Evolutionary conservation across 495 filamentous ascomycete genomes (phyloP), one percentile per base, ranked within the genome.

Genomic region (Zalerion maritima): DNA sequence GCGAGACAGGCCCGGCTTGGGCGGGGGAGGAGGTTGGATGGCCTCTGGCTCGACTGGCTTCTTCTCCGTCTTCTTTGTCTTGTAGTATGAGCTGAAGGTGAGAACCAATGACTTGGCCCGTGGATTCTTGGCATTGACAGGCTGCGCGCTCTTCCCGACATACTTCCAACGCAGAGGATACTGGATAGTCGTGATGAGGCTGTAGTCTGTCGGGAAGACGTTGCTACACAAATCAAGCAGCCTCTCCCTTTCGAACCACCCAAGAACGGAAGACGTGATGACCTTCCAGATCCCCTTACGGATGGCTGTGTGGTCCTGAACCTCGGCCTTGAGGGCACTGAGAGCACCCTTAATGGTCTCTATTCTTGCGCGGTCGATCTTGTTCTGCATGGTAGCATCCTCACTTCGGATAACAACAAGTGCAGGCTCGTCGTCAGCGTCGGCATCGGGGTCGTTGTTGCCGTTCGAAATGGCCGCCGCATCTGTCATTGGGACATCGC

Each of bases 261-360:
- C 71, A 31, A 83, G 65, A 18, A 47, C 43, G 0, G 67, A 59
- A 0, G 84, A 87, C 21, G 74, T 71, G 26, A 83, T 64, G 12
- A 84, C 84, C 28, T 63, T 58, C 81, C 84, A 91, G 10, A 94
- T 53, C n/a, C 71, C 69, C 8, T 69, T 55, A 38, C 76, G 73
- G 29, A 96, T 46, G 2, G 57, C 57, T 10, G 55, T 30, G 31
- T 87, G 72, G 14, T 60, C 54, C 8, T 65, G 55, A 5, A 94
- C 41, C 34, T 92, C 79, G 14, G 58, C 54, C 35, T 78, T 89
- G 6, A 96, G 59, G 2, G 78, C 83, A 4, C 54, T 62, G 4
- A 91, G 54, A 5, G 89, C 83, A 14, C 78, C 79, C 0, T 70
- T 58, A 17, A 94, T 71, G n/a, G 75, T 78, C 26, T 74, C 72